Base-by-base conservation (phyloP, 371 early-diverging fungal genomes). In the Catenaria anguillulae region DNA sequence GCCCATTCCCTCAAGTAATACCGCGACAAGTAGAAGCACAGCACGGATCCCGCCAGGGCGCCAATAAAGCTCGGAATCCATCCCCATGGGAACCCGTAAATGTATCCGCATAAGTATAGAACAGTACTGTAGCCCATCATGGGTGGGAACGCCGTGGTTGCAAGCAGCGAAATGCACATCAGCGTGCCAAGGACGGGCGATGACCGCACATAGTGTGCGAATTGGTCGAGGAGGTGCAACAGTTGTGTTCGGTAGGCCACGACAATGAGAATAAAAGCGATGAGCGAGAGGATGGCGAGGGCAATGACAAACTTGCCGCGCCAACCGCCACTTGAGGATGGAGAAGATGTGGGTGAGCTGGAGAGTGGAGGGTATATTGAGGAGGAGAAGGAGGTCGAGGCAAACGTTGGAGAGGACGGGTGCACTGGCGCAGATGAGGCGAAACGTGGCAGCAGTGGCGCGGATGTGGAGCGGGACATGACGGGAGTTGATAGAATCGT, bases 61-160 rank as follows among this genome's bases (percentile, higher is more conserved):
- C 58, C 58, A 12, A 31, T 35, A 8, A 35, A 58, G 12, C 35
- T 15, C 0, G 36, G 58, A 4, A 15, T 8, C 8, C n/a, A 17
- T 13, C 24, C 40, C 12, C 0, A 1, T 19, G 24, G 36, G 13
- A 15, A 13, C n/a, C 65, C 65, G 56, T 59, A 71, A 24, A 68
- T 65, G 58, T 66, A 71, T 2, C 71, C 71, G 46, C 65, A 65
- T 37, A 71, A 6, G 43, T 62, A 61, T 0, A 71, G 62, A 12
- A 64, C 55, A 21, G 68, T 68, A 48, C 63, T 64, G 65, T 66
- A 68, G 21, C 71, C 71, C 34, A 65, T 45, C 36, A 70, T n/a
- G 10, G 70, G 70, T 29, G 70, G 70, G 42, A 67, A 67, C 36
- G 62, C 63, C 34, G 67, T 52, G 6, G 62, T 2, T 45, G 62